These are phyloP conservation scores for Pyricularia sp. DNA, from an alignment of 2,329 filamentous ascomycete species.

Conservation along the genomic window DNA sequence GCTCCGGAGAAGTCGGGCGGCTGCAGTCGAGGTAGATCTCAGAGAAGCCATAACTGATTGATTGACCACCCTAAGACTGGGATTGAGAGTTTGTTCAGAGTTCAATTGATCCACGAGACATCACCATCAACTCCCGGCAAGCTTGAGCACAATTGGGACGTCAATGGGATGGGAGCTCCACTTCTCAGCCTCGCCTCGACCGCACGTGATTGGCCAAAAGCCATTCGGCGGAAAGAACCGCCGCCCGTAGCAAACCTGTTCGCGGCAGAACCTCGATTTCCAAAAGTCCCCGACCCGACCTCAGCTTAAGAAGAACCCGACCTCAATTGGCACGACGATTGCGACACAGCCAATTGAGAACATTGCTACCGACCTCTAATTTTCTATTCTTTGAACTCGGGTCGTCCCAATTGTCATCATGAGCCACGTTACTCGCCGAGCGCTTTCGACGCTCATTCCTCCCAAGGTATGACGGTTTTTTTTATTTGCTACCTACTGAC, in stretches of 20 bases:
- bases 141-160: slow-evolving; percentile 2
- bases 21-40: slow-evolving; percentile 39
- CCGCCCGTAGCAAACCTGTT: slow-evolving; percentile 14
- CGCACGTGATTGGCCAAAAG: slow-evolving; percentile 11
- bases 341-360: slow-evolving; percentile 11
- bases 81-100: background rate
- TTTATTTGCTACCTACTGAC: background rate
- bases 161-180: background rate
- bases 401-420: slow-evolving; percentile 44
- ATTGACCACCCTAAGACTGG: background rate
- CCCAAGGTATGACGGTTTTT: slow-evolving; percentile 63
- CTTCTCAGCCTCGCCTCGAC: background rate
- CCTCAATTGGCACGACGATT: slow-evolving; percentile 1
- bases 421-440: slow-evolving; percentile 84
- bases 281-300: background rate
- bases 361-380: slow-evolving; percentile 1
- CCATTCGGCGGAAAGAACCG: slow-evolving; percentile 18
- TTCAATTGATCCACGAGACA: background rate
- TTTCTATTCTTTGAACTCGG: slow-evolving; percentile 10
- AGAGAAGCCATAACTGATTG: slow-evolving; percentile 49
- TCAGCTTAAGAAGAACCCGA: slow-evolving; percentile 6
- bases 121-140: background rate
- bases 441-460: slow-evolving; percentile 95
- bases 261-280: slow-evolving; percentile 8
- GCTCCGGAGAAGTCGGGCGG: slow-evolving; percentile 37